Conservation (phyloP, 352 stramenopile genomes). For the Globisporangium carolinianum region DNA sequence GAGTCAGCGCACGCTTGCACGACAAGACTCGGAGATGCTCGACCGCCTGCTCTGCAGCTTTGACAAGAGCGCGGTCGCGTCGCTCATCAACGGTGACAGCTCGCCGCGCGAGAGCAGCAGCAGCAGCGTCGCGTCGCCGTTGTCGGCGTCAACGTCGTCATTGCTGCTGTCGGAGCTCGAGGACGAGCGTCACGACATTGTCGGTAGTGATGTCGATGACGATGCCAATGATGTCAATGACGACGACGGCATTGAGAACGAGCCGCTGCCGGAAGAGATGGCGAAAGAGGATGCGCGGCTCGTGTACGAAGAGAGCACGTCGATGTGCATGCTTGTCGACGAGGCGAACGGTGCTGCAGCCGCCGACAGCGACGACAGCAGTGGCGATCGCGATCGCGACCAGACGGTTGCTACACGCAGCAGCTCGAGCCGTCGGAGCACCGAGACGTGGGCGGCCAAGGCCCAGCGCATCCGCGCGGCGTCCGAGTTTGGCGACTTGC, state of each 20-base stretch:
- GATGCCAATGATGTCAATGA: neutral
- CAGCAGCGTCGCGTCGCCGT: too few relatives aligned
- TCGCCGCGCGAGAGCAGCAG: neutral
- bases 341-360: neutral
- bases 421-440: neutral
- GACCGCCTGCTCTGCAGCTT: slow-evolving; percentile 21
- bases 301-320: slow-evolving; percentile 23
- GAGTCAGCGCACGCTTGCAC: slow-evolving; percentile 12
- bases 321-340: slow-evolving; percentile 4
- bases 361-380: too few relatives aligned
- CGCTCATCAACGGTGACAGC: neutral
- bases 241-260: slow-evolving; percentile 10
- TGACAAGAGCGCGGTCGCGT: slow-evolving; percentile 4
- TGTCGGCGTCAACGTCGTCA: neutral
- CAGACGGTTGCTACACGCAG: neutral
- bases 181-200: neutral
- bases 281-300: slow-evolving; percentile 21
- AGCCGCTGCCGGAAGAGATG: slow-evolving; percentile 13
- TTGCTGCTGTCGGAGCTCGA: neutral
- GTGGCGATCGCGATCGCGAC: neutral
- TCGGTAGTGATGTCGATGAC: neutral
- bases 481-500: slow-evolving; percentile 17
- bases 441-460: slow-evolving; percentile 16
- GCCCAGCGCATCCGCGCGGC: slow-evolving; percentile 11
- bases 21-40: slow-evolving; percentile 26